Evolutionary conservation across 108 stramenopile genomes (phyloP), one percentile per base, ranked within the genome.

Genomic region (Conticribra guillardii): DNA sequence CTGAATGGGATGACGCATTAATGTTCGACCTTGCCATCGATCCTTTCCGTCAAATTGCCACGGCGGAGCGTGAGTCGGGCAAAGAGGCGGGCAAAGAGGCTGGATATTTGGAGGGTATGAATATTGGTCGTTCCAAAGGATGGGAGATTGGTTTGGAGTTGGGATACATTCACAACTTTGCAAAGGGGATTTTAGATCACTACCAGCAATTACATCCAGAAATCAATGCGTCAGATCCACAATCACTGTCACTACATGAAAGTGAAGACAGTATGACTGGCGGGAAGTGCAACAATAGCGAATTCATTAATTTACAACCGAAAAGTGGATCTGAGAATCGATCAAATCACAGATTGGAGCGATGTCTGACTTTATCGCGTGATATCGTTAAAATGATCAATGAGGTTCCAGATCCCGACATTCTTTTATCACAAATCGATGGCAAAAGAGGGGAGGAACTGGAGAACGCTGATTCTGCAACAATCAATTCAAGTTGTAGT

Each of bases 91-190:
- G 68, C 8, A 33, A 41, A 21, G 45, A 48, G 5, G 54, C 58
- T 21, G 67, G 75, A 0, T 76, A 69, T 29, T 14, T 46, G 16
- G 64, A 60, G 14, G 69, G 69, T 5, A 17, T 24, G n/a, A 31
- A 60, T 45, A 70, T 70, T n/a, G 77, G 77, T 24, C 56, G 56
- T 11, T 60, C 69, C 54, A 78, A 78, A 50, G 77, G 64, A 37
- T 78, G 69, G 77, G 77, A 78, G 56, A 50, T 78, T 27, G 77
- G 77, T 21, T 60, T 78, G 69, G 77, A 78, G 32, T 34, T 78
- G 31, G 69, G 69, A 29, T 78, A 78, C 48, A 54, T 70, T 5
- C 55, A 45, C 33, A 28, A 37, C 27, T 76, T 78, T 58, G 61
- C 62, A 15, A 33, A 2, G 1, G 54, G 56, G 2, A 24, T 78